Conservation (phyloP, 164 flowering plant genomes). For the Houttuynia cordata region DNA sequence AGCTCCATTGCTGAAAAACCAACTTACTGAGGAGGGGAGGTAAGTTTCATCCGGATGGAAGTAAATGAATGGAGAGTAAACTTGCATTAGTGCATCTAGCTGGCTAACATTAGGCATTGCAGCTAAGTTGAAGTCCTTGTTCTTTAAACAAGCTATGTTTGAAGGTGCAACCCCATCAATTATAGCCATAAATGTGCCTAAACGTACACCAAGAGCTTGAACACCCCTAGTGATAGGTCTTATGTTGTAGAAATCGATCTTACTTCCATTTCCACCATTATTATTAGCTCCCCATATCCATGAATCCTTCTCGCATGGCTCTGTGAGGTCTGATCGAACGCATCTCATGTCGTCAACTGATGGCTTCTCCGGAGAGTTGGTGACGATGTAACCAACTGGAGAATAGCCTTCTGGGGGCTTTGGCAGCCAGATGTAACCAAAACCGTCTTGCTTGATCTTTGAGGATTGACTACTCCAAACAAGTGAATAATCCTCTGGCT, state of each 20-base stretch:
- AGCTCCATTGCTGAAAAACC: constrained; percentile 76
- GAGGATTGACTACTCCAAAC: constrained; percentile 47
- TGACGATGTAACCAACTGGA: constrained; percentile 51
- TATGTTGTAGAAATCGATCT: constrained; percentile 21
- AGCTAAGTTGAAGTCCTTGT: constrained; percentile 14
- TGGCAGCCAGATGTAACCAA: constrained; percentile 67
- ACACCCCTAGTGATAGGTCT: constrained; percentile 38
- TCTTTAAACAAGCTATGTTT: constrained; percentile 47
- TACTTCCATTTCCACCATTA: constrained; percentile 7
- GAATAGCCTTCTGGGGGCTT: constrained; percentile 52
- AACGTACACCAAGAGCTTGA: constrained; percentile 38
- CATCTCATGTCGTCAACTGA: constrained; percentile 46
- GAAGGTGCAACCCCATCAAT: constrained; percentile 11
- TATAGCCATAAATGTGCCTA: constrained; percentile 42
- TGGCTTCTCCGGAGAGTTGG: constrained; percentile 52
- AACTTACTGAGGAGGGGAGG: constrained; percentile 65
- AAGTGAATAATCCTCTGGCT: constrained; percentile 60
- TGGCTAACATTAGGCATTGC: constrained; percentile 52
- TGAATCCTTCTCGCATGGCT: constrained; percentile 24
- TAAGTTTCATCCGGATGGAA: constrained; percentile 66
- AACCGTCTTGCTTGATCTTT: constrained; percentile 42
- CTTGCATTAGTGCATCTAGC: constrained; percentile 32
- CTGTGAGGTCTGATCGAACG: constrained; percentile 59
- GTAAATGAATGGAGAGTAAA: constrained; percentile 59
- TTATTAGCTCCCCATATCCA: constrained; percentile 42